Evolutionary conservation across 495 filamentous ascomycete genomes (phyloP), one percentile per base, ranked within the genome.

Genomic region (Hyphodiscus hymeniophilus): DNA sequence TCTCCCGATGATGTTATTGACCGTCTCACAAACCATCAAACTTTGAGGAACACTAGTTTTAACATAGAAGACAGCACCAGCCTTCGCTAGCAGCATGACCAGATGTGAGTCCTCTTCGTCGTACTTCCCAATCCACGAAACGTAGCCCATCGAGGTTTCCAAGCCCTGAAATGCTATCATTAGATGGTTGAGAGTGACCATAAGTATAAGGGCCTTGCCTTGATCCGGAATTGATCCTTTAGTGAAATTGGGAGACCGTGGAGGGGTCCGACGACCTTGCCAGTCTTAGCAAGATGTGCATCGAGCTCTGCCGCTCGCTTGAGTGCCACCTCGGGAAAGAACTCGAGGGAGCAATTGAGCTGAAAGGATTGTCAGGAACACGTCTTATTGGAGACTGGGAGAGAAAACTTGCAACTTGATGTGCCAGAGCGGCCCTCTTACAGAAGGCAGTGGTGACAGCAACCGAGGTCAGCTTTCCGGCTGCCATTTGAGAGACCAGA

Each of bases 1-100:
- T n/a, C 76, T 67, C 10, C 82, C 81, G 42, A 84, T 77, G 33
- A 87, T 63, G 55, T 85, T 84, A 61, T 84, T 85, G 13, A 73
- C 61, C 0, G 10, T 28, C 38, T 79, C 74, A 11, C 63, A 64
- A 48, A 55, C 50, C 72, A 54, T 69, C 49, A 79, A 60, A 15
- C 67, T 72, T 38, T 78, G 75, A 8, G 81, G 79, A 11, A 82
- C 60, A 42, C 77, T 82, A 12, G 81, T 82, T 66, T 85, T 84
- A 68, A 77, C 80, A 58, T 76, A 82, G 4, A 84, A 63, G 0
- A 83, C 68, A 2, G 81, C 81, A 7, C 81, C 81, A 2, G 75
- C 65, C 31, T 62, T 61, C 11, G 68, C 62, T 4, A 86, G 66
- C 13, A 66, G 48, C 2, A 38, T 48, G 3, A 58, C 58, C 7